Conservation (phyloP, 805 yeast genomes). For the Peterozyma toletana region DNA sequence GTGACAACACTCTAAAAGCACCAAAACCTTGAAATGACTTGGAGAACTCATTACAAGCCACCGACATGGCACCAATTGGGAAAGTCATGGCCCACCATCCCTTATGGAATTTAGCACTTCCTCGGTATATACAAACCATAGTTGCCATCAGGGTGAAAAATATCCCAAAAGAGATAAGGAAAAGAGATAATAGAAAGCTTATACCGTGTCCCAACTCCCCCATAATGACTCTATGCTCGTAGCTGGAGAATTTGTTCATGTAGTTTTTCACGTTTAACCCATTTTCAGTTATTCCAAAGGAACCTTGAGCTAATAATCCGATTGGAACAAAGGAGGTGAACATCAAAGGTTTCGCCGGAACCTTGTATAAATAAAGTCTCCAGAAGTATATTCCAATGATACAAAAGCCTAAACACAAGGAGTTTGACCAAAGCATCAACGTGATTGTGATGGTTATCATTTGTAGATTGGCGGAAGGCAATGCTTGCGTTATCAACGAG, state of each 20-base stretch:
- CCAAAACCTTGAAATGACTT: constrained; percentile 33
- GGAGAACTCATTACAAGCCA: constrained; percentile 49
- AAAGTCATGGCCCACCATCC: constrained; percentile 84
- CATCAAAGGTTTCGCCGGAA: constrained; percentile 47
- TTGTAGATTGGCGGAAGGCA: constrained; percentile 36
- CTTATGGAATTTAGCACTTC: constrained; percentile 29
- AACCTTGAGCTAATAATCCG: constrained; percentile 85
- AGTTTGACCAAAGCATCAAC: constrained; percentile 62
- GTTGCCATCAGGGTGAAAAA: constrained; percentile 29
- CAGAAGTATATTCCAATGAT: constrained; percentile 51
- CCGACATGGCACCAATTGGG: constrained; percentile 80
- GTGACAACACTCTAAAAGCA: constrained; percentile 56
- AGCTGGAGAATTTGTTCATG: neutral
- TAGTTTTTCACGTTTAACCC: constrained; percentile 32
- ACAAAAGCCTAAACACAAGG: constrained; percentile 52
- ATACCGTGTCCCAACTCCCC: constrained; percentile 4
- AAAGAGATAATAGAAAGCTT: constrained; percentile 2
- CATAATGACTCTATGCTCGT: constrained; percentile 1
- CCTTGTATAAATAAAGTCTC: constrained; percentile 48
- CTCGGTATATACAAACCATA: constrained; percentile 15
- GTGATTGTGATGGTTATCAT: constrained; percentile 46
- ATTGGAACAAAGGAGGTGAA: constrained; percentile 72
- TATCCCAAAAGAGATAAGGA: constrained; percentile 16
- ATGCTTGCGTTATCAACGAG: constrained; percentile 36
- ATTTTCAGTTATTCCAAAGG: constrained; percentile 54